Evolutionary conservation across 306 rosid genomes (phyloP).

Genomic region (Vigna reflexopilosa): DNA sequence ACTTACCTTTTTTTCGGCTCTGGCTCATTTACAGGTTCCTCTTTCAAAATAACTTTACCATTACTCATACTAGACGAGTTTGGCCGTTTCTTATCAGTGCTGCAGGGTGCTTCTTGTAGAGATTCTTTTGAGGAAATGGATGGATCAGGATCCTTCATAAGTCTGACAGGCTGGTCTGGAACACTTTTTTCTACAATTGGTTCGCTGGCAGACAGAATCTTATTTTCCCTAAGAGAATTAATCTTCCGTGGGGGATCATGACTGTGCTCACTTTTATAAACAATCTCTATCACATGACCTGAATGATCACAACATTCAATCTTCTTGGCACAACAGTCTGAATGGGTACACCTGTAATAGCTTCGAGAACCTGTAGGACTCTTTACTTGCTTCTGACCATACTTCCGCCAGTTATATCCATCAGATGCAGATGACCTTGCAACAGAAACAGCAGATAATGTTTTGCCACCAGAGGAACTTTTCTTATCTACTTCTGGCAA

Average conservation of each 20-base stretch:
- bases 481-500: slow-evolving; percentile 46
- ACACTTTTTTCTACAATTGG: slow-evolving; percentile 54
- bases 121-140: slow-evolving; percentile 64
- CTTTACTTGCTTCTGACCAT: slow-evolving; percentile 99
- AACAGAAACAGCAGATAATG: slow-evolving; percentile 55
- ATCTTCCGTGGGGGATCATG: slow-evolving; percentile 81
- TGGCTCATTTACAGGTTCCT: slow-evolving; percentile 64
- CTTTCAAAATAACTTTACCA: slow-evolving; percentile 62
- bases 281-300: slow-evolving; percentile 67
- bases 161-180: slow-evolving; percentile 47
- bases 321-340: slow-evolving; percentile 82
- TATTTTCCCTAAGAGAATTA: slow-evolving; percentile 60
- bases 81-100: slow-evolving; percentile 64
- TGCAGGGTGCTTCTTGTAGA: slow-evolving; percentile 52
- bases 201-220: slow-evolving; percentile 50
- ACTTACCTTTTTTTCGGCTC: slow-evolving; percentile 82
- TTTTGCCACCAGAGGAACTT: slow-evolving; percentile 55
- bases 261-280: slow-evolving; percentile 81
- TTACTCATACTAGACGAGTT: slow-evolving; percentile 50
- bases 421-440: slow-evolving; percentile 73
- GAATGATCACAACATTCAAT: slow-evolving; percentile 80
- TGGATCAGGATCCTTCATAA: slow-evolving; percentile 58
- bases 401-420: slow-evolving; percentile 98
- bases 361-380: slow-evolving; percentile 94
- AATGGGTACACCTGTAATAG: slow-evolving; percentile 85